Conservation (phyloP, 805 yeast species). For the Hanseniaspora pseudoguilliermondii region DNA sequence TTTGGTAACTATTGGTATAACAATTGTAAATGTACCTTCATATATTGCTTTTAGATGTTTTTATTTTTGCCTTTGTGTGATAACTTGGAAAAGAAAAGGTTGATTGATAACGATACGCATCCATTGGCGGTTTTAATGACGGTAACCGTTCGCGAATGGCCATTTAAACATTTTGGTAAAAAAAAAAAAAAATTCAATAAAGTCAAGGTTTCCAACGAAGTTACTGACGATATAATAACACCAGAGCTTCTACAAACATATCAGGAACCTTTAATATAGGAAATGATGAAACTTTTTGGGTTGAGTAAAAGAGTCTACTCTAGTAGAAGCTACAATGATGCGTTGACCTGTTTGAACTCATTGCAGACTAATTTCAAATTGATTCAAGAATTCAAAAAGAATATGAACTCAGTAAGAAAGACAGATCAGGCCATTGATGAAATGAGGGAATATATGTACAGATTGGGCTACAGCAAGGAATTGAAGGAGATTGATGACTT, state of each 20-base stretch:
- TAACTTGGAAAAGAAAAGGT: no score
- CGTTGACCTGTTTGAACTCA: conserved; percentile 69
- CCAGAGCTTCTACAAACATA: background rate
- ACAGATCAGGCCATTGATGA: conserved; percentile 62
- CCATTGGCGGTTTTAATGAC: no score
- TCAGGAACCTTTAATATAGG: no score
- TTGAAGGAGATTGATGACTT: conserved; percentile 40
- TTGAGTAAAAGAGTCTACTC: background rate
- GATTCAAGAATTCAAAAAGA: conserved; percentile 45
- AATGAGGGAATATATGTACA: conserved; percentile 66
- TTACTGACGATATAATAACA: background rate
- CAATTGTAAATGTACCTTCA: no score
- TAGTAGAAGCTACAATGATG: conserved; percentile 41
- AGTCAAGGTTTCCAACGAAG: background rate
- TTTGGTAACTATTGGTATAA: background rate
- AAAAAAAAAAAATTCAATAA: background rate
- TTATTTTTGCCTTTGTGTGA: no score
- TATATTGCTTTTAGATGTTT: no score
- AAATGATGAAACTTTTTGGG: background rate
- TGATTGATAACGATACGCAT: no score
- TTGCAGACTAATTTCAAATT: conserved; percentile 86
- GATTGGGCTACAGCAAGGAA: conserved; percentile 52
- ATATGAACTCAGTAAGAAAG: conserved; percentile 33
- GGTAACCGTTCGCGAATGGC: no score
- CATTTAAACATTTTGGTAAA: background rate